A percentile compares a stretch with the other conserved stretches of the same genome.
phyloP scores from a whole-genome alignment of 768 basidiomycete genomes.

The Fistulinella prunicolor region DNA sequence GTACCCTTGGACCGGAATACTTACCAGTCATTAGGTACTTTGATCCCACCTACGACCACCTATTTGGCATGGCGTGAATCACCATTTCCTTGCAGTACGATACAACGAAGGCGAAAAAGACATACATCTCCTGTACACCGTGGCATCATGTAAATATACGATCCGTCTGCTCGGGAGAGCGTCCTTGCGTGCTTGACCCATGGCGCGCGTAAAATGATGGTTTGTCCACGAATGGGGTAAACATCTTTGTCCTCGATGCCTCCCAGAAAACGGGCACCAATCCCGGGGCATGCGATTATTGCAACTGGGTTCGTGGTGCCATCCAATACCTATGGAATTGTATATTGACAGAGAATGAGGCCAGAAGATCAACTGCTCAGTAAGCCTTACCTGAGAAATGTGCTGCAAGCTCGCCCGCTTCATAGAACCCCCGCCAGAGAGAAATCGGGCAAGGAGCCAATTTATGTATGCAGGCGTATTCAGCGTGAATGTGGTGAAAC shows the following conservation, averaged over 20 bases:
- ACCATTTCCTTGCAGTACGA: not conserved
- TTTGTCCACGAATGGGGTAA: conserved; percentile 48
- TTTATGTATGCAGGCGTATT: conserved; percentile 61
- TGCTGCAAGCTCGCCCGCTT: conserved; percentile 64
- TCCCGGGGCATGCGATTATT: conserved; percentile 66
- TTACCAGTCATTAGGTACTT: conserved; percentile 59
- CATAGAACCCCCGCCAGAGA: conserved; percentile 56
- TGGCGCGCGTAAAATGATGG: conserved; percentile 43
- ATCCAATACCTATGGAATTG: conserved; percentile 14
- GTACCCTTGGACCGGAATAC: not conserved
- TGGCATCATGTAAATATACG: conserved; percentile 37
- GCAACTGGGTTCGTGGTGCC: conserved; percentile 31
- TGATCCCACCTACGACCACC: conserved; percentile 63
- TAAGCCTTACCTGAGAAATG: conserved; percentile 50
- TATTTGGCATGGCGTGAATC: conserved; percentile 12
- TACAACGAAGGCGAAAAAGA: not conserved
- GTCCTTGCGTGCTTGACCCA: conserved; percentile 43
- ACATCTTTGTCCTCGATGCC: conserved; percentile 50
- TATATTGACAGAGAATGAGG: no score
- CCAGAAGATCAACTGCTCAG: not conserved
- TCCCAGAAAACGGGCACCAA: conserved; percentile 53
- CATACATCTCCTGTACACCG: conserved; percentile 39
- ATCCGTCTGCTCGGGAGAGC: conserved; percentile 30
- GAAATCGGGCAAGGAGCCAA: conserved; percentile 61
- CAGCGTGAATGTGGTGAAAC: conserved; percentile 68